A percentile compares a stretch with the other conserved stretches of the same genome.
phyloP scores from a whole-genome alignment of 2,329 filamentous ascomycete genomes.

The Cladosporium halotolerans region DNA sequence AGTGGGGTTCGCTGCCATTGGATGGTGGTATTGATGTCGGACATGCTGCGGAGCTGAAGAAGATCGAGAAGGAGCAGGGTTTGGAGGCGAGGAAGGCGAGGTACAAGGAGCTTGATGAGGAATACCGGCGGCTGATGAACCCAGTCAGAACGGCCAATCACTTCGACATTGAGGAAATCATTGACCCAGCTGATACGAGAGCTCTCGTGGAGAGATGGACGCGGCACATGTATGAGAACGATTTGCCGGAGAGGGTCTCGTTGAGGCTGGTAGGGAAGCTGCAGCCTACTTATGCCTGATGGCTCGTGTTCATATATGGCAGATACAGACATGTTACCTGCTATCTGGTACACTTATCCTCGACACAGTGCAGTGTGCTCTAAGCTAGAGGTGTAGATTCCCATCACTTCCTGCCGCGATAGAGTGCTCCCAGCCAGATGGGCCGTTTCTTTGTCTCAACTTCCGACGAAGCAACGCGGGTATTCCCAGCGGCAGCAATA shows the following conservation, averaged over 20 bases:
- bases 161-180: constrained; percentile 59
- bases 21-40: constrained; percentile 61
- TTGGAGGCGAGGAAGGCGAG: constrained; percentile 42
- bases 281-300: constrained; percentile 15
- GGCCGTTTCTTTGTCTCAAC: neutral
- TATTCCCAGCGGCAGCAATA: neutral
- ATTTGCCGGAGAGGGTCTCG: constrained; percentile 46
- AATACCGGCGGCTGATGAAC: constrained; percentile 58
- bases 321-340: too few relatives aligned
- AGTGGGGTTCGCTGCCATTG: constrained; percentile 57
- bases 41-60: constrained; percentile 54
- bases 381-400: too few relatives aligned
- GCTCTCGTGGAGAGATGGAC: constrained; percentile 51
- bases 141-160: constrained; percentile 58
- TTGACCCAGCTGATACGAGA: constrained; percentile 56
- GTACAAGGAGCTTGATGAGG: constrained; percentile 53
- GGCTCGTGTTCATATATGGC: too few relatives aligned
- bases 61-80: constrained; percentile 47
- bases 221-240: constrained; percentile 49
- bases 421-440: neutral
- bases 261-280: constrained; percentile 32
- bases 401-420: neutral
- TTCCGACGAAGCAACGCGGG: neutral
- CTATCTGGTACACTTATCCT: too few relatives aligned
- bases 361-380: too few relatives aligned